Evolutionary conservation across 257 asterid species (phyloP), one percentile per base, ranked within the genome.

Genomic region (Primulina tabacum): DNA sequence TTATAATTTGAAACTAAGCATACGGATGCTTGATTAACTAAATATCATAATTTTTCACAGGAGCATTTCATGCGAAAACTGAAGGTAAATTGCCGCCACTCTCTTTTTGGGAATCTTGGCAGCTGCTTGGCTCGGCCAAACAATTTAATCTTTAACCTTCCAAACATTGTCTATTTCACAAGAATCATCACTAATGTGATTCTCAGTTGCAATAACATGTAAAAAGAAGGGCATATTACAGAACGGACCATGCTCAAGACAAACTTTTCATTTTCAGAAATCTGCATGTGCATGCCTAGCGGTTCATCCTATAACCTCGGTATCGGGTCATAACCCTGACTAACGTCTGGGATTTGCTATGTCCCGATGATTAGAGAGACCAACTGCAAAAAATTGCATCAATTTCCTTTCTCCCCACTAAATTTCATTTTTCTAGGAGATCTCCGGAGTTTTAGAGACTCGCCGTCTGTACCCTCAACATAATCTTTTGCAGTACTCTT

Each of bases 361-460:
- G 12, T 47, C 55, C n/a, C 7, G 14, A 47, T 14, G 4, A 4
- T 8, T 14, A 14, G 55, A 47, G 0, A 14, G 4, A 47, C 18
- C 20, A 52, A 17, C 53, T 12, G 47, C 68, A 56, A 14, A 60
- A 38, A 17, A 12, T 17, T 26, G 60, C 77, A 58, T 74, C 71
- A 75, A 61, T 67, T 70, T 24, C 71, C 63, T 20, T 33, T 68
- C 55, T 53, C 59, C 70, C 60, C 64, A 43, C 18, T 18, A 64
- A 52, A 24, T 43, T 60, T 50, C 28, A 11, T 20, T 62, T 71
- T 80, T 37, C 82, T 69, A 61, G 82, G 75, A 30, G 84, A 82
- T 67, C 77, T 71, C 52, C 78, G 65, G 30, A 58, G 63, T 35
- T 11, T 38, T 18, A 60, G 33, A 11, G 9, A 57, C 8, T 58